Percentiles rank a stretch among this genome's conserved stretches.
These are phyloP conservation scores for Xylariales sp. DNA, from an alignment of 2,329 filamentous ascomycete genomes.

Conservation along the genomic window DNA sequence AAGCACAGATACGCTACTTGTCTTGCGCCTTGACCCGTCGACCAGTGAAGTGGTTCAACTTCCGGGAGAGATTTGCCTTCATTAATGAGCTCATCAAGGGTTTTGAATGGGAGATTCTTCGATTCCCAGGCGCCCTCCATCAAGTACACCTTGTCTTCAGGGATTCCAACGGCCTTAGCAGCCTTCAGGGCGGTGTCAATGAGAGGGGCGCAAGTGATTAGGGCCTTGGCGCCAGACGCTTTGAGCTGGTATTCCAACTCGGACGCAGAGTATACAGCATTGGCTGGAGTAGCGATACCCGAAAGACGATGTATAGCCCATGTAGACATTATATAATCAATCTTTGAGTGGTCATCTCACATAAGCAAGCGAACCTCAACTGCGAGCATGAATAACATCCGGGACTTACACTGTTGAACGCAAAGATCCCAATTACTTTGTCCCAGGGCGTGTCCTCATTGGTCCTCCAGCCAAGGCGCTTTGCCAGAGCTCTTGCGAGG, in stretches of 20 bases:
- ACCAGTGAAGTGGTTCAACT: slow-evolving; percentile 50
- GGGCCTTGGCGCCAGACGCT: slow-evolving; percentile 57
- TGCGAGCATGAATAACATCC: too few relatives aligned
- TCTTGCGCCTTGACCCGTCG: slow-evolving; percentile 53
- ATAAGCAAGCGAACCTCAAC: too few relatives aligned
- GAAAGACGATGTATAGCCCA: slow-evolving; percentile 67
- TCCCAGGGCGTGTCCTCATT: slow-evolving; percentile 71
- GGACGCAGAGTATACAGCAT: slow-evolving; percentile 61
- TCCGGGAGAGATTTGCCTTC: slow-evolving; percentile 47
- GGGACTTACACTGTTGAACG: slow-evolving; percentile 56
- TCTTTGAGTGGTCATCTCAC: too few relatives aligned
- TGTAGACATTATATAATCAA: slow-evolving; percentile 63
- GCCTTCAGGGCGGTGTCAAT: slow-evolving; percentile 59
- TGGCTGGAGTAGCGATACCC: slow-evolving; percentile 65
- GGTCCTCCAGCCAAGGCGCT: slow-evolving; percentile 66
- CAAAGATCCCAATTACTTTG: slow-evolving; percentile 69
- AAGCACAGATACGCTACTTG: slow-evolving; percentile 70
- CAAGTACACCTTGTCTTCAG: slow-evolving; percentile 59
- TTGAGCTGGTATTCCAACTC: slow-evolving; percentile 66
- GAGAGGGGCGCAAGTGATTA: slow-evolving; percentile 66
- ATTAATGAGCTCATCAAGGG: slow-evolving; percentile 57
- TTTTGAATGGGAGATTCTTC: slow-evolving; percentile 50
- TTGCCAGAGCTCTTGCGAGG: slow-evolving; percentile 58
- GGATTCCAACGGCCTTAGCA: slow-evolving; percentile 55
- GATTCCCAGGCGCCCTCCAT: slow-evolving; percentile 40